A percentile compares a stretch with the other conserved stretches of the same genome.
Evolutionary conservation across 129 eudicot genomes (phyloP).

Genomic region (Centrapalus pauciflorus): DNA sequence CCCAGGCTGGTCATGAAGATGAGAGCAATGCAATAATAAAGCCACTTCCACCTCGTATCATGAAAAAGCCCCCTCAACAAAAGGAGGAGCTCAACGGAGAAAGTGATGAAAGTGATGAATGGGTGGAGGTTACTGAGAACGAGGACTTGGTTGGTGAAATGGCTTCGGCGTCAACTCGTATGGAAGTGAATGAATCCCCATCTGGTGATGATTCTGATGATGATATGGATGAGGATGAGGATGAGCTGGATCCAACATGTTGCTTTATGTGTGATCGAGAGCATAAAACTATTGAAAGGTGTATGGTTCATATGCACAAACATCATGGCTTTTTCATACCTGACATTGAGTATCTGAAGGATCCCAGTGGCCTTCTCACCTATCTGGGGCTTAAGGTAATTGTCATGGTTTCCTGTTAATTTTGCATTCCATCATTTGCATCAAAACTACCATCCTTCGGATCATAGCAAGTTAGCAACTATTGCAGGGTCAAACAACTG

Average conservation of each 20-base stretch:
- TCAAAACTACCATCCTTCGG: neutral
- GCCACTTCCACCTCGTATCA: slow-evolving; percentile 63
- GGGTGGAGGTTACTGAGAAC: slow-evolving; percentile 77
- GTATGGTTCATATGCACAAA: slow-evolving; percentile 98
- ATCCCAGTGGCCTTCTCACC: slow-evolving; percentile 82
- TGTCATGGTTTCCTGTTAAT: neutral
- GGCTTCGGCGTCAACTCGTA: slow-evolving; percentile 38
- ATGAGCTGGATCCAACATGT: slow-evolving; percentile 67
- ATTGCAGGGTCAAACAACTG: neutral
- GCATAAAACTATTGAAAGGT: slow-evolving; percentile 66
- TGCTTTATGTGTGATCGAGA: slow-evolving; percentile 90
- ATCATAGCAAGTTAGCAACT: neutral
- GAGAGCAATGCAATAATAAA: slow-evolving; percentile 56
- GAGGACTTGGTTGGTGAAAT: slow-evolving; percentile 54
- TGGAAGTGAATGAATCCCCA: slow-evolving; percentile 41
- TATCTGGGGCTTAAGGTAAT: slow-evolving; percentile 84
- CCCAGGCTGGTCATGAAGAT: slow-evolving; percentile 40
- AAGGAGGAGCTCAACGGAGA: slow-evolving; percentile 42
- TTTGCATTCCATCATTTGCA: neutral
- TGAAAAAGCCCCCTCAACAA: slow-evolving; percentile 38
- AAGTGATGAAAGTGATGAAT: slow-evolving; percentile 84
- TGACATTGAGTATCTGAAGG: slow-evolving; percentile 82
- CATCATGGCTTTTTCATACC: slow-evolving; percentile 91
- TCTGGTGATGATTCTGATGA: slow-evolving; percentile 40
- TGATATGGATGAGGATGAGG: slow-evolving; percentile 23